Conservation (phyloP, 2,329 filamentous ascomycete genomes). For the Arthroderma uncinatum region DNA sequence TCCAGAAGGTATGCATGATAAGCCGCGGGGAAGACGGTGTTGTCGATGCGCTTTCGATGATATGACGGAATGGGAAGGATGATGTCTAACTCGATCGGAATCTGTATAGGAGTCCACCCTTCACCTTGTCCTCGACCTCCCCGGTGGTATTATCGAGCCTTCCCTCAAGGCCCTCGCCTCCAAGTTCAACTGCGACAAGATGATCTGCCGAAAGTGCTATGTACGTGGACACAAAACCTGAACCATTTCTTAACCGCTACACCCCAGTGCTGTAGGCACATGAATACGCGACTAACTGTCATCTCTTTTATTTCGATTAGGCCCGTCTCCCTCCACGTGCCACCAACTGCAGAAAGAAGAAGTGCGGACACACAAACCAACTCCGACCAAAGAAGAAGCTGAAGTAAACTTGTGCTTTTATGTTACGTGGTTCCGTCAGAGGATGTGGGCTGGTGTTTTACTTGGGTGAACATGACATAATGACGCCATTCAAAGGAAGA, state of each 20-base stretch:
- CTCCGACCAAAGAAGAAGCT: conserved; percentile 99
- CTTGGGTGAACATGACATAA: conserved; percentile 11
- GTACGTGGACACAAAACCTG: conserved; percentile 45
- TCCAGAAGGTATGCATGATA: conserved; percentile 54
- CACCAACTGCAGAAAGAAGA: conserved; percentile 99
- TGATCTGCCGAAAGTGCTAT: conserved; percentile 99
- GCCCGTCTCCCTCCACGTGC: conserved; percentile 90
- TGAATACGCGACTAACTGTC: not conserved
- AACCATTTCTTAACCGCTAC: not conserved
- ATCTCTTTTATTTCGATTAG: conserved; percentile 22
- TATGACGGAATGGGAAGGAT: not conserved
- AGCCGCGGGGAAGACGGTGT: conserved; percentile 39
- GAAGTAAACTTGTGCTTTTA: conserved; percentile 48
- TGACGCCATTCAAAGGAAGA: conserved; percentile 10
- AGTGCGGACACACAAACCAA: conserved; percentile 99
- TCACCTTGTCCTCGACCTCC: conserved; percentile 52
- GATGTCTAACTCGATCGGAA: conserved; percentile 8
- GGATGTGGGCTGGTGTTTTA: conserved; percentile 9
- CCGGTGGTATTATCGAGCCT: conserved; percentile 47
- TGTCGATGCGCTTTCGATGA: not conserved
- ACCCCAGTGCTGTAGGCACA: not conserved
- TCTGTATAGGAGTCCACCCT: conserved; percentile 49
- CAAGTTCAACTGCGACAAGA: conserved; percentile 99
- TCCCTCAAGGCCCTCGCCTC: conserved; percentile 53
- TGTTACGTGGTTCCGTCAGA: conserved; percentile 3